A percentile compares a stretch with the other conserved stretches of the same genome.
Conservation (phyloP, 2,329 filamentous ascomycete genomes). For the Colletotrichum sp. region DNA sequence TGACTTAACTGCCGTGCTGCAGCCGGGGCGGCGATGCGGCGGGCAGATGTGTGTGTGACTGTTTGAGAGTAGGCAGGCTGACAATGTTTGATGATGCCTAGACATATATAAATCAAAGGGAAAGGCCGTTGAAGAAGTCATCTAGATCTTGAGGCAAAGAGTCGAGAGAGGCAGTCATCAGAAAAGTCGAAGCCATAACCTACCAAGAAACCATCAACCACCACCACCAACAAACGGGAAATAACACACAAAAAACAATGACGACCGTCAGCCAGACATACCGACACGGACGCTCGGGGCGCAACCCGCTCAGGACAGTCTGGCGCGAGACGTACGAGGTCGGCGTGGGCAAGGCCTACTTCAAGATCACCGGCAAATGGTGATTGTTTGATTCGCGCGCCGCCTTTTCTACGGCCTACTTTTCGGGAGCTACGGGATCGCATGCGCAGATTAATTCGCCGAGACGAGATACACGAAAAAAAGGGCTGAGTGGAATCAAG, state of each 20-base stretch:
- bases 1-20: neutral
- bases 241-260: neutral
- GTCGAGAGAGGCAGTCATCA: neutral
- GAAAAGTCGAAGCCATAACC: neutral
- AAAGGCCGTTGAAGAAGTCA: neutral
- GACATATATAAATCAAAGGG: neutral
- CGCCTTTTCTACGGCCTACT: neutral
- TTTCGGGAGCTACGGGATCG: neutral
- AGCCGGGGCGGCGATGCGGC: neutral
- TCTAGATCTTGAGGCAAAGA: neutral
- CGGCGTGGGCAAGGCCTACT: constrained; percentile 41
- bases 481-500: neutral
- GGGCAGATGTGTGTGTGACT: neutral
- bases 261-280: constrained; percentile 71
- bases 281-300: constrained; percentile 58
- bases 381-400: neutral
- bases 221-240: neutral
- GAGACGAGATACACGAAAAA: neutral
- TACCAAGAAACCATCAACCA: neutral
- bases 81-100: neutral
- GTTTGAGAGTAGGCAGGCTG: neutral
- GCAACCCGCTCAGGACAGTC: constrained; percentile 22
- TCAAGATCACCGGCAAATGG: constrained; percentile 30
- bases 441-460: neutral
- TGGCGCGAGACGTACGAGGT: constrained; percentile 38